These are phyloP conservation scores for Mrakia blollopis DNA, from an alignment of 768 basidiomycete genomes.

Conservation along the genomic window DNA sequence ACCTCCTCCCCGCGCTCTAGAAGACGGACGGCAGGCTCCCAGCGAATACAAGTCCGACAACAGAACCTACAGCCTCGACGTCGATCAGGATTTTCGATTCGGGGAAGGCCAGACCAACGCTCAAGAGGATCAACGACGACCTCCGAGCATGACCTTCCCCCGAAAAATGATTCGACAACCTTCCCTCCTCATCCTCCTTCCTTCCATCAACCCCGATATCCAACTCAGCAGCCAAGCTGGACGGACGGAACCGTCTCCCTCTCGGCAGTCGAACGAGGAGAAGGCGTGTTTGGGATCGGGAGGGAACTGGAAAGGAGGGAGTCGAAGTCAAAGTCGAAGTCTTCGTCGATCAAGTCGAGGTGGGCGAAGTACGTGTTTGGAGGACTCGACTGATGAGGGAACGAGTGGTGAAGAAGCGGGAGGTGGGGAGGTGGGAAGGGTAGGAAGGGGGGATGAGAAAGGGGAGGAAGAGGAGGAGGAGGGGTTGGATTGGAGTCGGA, in stretches of 20 bases:
- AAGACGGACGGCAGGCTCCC: background rate
- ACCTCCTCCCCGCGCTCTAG: background rate
- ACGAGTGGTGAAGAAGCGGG: background rate
- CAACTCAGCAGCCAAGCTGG: too few species aligned
- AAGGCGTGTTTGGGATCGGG: background rate
- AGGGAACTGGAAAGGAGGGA: too few species aligned
- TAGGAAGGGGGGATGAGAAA: background rate
- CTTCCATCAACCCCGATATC: too few species aligned
- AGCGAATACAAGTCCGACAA: too few species aligned
- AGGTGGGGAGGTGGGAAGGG: background rate
- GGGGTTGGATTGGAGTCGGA: slow-evolving; percentile 8
- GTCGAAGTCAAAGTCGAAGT: too few species aligned
- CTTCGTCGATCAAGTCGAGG: too few species aligned
- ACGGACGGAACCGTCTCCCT: too few species aligned
- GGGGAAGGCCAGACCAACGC: slow-evolving; percentile 5
- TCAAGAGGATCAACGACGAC: too few species aligned
- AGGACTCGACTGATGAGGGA: background rate
- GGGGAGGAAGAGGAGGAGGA: background rate
- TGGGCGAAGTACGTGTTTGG: background rate
- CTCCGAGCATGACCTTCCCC: background rate
- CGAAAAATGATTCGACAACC: background rate
- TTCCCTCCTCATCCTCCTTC: background rate
- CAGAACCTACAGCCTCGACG: too few species aligned
- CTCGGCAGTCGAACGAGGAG: background rate
- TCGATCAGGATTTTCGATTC: background rate